A percentile compares a stretch with the other conserved stretches of the same genome.
Conservation (phyloP, 306 rosid genomes). For the Acacia melanoxylon region DNA sequence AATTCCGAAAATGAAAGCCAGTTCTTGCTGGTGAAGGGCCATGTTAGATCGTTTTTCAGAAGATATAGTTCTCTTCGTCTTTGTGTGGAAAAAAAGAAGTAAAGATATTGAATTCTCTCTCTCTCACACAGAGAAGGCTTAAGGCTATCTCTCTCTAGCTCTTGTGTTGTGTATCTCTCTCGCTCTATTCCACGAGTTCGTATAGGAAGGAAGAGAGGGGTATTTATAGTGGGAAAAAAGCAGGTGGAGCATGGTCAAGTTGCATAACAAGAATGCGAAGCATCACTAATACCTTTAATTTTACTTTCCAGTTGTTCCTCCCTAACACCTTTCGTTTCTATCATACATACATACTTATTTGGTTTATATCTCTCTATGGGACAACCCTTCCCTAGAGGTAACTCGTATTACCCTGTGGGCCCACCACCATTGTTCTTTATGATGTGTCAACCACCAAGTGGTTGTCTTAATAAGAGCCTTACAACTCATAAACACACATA, state of each 20-base stretch:
- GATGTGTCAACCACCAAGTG: constrained; percentile 72
- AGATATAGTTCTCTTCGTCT: background rate
- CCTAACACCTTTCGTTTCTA: constrained; percentile 27
- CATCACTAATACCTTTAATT: constrained; percentile 26
- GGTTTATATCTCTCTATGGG: constrained; percentile 23
- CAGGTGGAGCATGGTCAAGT: constrained; percentile 27
- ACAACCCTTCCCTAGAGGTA: constrained; percentile 6
- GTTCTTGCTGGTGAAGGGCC: constrained; percentile 48
- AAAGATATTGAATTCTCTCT: background rate
- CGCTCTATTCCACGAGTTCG: constrained; percentile 14
- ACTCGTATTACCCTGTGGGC: constrained; percentile 25
- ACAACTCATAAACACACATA: constrained; percentile 52
- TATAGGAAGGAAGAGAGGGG: constrained; percentile 11
- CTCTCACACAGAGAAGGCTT: background rate
- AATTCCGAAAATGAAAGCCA: constrained; percentile 68
- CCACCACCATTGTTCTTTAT: constrained; percentile 48
- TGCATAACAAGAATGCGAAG: constrained; percentile 10
- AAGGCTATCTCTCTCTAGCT: background rate
- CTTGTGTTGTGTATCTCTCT: background rate
- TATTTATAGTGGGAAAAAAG: constrained; percentile 46
- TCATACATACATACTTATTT: constrained; percentile 23
- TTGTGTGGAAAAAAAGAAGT: background rate
- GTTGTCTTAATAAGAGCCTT: constrained; percentile 51
- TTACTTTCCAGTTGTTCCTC: constrained; percentile 57
- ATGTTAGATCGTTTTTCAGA: constrained; percentile 6